Conservation (phyloP, 2,329 filamentous ascomycete species). For the Talaromyces atroroseus region DNA sequence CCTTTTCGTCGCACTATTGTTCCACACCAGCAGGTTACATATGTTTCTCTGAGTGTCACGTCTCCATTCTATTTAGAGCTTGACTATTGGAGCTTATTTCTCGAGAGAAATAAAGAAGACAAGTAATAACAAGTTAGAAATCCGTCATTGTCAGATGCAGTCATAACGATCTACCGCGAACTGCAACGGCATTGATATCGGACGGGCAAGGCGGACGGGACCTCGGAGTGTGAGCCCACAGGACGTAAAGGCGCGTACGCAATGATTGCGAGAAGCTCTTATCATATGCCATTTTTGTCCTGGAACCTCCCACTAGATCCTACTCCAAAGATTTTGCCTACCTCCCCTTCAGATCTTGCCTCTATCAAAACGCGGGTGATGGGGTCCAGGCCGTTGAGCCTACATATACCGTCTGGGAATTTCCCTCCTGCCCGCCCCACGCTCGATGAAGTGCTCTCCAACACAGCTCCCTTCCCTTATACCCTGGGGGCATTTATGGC, state of each 20-base stretch:
- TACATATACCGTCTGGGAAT: slow-evolving; percentile 35
- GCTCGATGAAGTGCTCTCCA: slow-evolving; percentile 79
- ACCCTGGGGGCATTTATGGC: slow-evolving; percentile 92
- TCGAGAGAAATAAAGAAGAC: neutral
- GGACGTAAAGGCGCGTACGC: slow-evolving; percentile 24
- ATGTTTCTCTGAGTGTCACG: neutral
- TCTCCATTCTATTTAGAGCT: neutral
- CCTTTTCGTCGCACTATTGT: slow-evolving; percentile 1
- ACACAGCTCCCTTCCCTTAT: slow-evolving; percentile 80
- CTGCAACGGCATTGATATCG: slow-evolving; percentile 2
- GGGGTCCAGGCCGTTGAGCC: slow-evolving; percentile 42
- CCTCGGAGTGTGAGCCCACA: slow-evolving; percentile 3
- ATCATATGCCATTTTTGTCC: slow-evolving; percentile 30
- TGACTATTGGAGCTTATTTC: neutral
- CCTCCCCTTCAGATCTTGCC: slow-evolving; percentile 40
- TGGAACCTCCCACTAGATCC: slow-evolving; percentile 38
- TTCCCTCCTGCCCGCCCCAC: slow-evolving; percentile 57
- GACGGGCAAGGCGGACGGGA: slow-evolving; percentile 3
- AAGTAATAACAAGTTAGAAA: neutral
- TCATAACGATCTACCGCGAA: neutral
- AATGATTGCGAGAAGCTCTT: slow-evolving; percentile 35
- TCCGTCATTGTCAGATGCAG: slow-evolving; percentile 5
- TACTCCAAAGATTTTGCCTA: slow-evolving; percentile 42
- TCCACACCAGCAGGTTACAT: neutral
- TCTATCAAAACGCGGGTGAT: slow-evolving; percentile 32